These are phyloP conservation scores for Carex kokanica DNA, from an alignment of 176 grass and related monocot species.

Conservation along the genomic window DNA sequence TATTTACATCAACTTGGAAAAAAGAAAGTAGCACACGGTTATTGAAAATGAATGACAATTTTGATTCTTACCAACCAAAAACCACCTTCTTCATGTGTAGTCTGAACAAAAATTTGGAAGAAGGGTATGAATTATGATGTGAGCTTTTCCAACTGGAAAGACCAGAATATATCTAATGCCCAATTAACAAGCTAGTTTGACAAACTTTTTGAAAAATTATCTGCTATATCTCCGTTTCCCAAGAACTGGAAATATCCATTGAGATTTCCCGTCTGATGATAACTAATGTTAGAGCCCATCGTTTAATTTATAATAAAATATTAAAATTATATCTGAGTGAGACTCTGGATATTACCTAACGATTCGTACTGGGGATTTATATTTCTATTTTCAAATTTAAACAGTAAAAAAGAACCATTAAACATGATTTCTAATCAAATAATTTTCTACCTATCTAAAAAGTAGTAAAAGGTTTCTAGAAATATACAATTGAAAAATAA, in stretches of 20 bases:
- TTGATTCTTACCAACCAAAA: conserved; percentile 15
- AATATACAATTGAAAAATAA: too few relatives aligned
- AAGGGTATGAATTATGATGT: neutral
- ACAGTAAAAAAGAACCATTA: too few relatives aligned
- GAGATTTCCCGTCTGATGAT: neutral
- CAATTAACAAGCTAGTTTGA: conserved; percentile 11
- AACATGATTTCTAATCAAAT: too few relatives aligned
- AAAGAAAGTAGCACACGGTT: too few relatives aligned
- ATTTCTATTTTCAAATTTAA: too few relatives aligned
- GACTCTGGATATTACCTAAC: too few relatives aligned
- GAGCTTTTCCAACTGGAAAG: conserved; percentile 3
- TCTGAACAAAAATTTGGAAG: conserved; percentile 8
- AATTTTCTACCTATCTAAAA: too few relatives aligned
- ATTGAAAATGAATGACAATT: neutral
- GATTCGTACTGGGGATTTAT: too few relatives aligned
- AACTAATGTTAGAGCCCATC: neutral
- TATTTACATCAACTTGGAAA: too few relatives aligned
- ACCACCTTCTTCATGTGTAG: conserved; percentile 6
- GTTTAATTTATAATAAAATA: too few relatives aligned
- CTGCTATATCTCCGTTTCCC: neutral
- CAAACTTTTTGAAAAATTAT: neutral
- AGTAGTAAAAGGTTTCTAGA: too few relatives aligned
- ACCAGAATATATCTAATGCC: neutral
- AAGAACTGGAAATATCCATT: conserved; percentile 17
- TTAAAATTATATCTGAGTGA: too few relatives aligned